Evolutionary conservation across 768 basidiomycete genomes (phyloP).

Genomic region (Leccinum ochraceum): DNA sequence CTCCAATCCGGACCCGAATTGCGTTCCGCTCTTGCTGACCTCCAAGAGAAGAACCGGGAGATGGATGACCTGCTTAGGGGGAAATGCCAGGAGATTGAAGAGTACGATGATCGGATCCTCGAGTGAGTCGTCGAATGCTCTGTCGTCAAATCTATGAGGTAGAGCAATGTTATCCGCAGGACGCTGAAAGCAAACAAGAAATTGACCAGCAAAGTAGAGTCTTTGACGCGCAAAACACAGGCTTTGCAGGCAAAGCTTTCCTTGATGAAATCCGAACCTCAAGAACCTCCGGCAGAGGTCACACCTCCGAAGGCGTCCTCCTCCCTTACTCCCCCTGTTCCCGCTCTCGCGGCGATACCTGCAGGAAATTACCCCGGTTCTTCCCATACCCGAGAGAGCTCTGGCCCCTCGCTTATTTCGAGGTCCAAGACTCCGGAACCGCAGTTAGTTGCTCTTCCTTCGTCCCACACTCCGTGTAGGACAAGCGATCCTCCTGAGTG

Average conservation of each 20-base stretch:
- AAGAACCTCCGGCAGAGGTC: slow-evolving; percentile 14
- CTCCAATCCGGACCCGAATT: slow-evolving; percentile 57
- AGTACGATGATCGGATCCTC: slow-evolving; percentile 78
- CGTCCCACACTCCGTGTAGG: slow-evolving; percentile 51
- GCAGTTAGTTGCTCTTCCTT: slow-evolving; percentile 26
- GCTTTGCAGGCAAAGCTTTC: slow-evolving; percentile 67
- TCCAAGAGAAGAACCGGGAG: slow-evolving; percentile 70
- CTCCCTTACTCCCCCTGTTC: slow-evolving; percentile 14
- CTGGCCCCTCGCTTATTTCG: slow-evolving; percentile 44
- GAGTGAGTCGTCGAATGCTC: slow-evolving; percentile 47
- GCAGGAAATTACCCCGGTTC: slow-evolving; percentile 5
- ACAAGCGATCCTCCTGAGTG: slow-evolving; percentile 31
- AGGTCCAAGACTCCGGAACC: slow-evolving; percentile 58
- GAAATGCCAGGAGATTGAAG: slow-evolving; percentile 80
- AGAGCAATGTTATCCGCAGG: slow-evolving; percentile 38
- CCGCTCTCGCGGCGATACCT: slow-evolving; percentile 9
- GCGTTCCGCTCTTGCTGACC: slow-evolving; percentile 53
- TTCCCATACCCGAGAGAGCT: slow-evolving; percentile 32
- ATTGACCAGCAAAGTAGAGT: slow-evolving; percentile 65
- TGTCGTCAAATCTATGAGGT: slow-evolving; percentile 5
- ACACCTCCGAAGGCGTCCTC: slow-evolving; percentile 10
- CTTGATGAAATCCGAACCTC: slow-evolving; percentile 46
- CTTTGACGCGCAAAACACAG: slow-evolving; percentile 71
- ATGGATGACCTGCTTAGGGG: slow-evolving; percentile 71
- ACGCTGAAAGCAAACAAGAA: slow-evolving; percentile 83